These are phyloP conservation scores for Phytopythium montanum DNA, from an alignment of 352 stramenopile species.

Conservation along the genomic window DNA sequence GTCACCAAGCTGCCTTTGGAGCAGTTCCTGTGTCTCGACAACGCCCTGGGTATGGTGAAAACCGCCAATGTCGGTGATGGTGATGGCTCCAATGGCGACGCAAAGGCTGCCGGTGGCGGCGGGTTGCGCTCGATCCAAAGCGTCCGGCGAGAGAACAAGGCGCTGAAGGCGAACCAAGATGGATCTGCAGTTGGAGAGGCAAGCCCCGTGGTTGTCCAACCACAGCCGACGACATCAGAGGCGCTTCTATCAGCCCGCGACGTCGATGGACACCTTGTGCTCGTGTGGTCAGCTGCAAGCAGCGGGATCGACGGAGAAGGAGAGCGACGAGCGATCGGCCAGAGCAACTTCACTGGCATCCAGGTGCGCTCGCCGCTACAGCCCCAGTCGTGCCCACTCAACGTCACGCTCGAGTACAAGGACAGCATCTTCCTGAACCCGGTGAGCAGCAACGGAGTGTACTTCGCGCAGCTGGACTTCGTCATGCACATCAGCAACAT, in stretches of 20 bases:
- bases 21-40: constrained; percentile 74
- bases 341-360: constrained; percentile 60
- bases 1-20: constrained; percentile 40
- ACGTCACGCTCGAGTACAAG: constrained; percentile 61
- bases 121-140: constrained; percentile 85
- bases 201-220: constrained; percentile 12
- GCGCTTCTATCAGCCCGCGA: constrained; percentile 48
- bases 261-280: constrained; percentile 57
- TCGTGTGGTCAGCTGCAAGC: constrained; percentile 59
- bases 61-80: constrained; percentile 4
- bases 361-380: constrained; percentile 49
- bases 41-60: constrained; percentile 36
- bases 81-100: constrained; percentile 10
- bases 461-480: constrained; percentile 67
- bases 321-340: constrained; percentile 34
- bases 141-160: constrained; percentile 83
- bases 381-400: constrained; percentile 53
- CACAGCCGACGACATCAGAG: constrained; percentile 57
- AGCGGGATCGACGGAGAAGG: constrained; percentile 2
- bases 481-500: constrained; percentile 75
- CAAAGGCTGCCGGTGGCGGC: constrained; percentile 28
- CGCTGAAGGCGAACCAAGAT: constrained; percentile 25
- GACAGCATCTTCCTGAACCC: constrained; percentile 29
- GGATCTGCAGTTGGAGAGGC: constrained; percentile 1
- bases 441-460: constrained; percentile 16